phyloP scores from a whole-genome alignment of 2,329 filamentous ascomycete species.

The Kalaharituber pfeilii region DNA sequence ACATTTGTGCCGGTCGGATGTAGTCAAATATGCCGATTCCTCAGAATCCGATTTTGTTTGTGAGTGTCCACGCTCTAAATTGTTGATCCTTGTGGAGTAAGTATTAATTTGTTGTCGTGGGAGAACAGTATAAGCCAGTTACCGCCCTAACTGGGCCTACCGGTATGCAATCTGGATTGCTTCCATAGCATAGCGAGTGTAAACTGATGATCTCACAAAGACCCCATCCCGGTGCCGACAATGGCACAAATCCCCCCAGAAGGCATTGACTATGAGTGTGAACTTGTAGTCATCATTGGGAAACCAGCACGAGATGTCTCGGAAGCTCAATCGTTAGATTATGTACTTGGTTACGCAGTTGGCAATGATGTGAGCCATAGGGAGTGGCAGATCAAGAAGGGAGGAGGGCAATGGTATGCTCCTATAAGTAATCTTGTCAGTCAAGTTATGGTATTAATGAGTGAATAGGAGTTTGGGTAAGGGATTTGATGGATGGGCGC shows the following conservation, averaged over 20 bases:
- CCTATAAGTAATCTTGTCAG: background rate
- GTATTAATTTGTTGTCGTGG: background rate
- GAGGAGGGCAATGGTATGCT: conserved; percentile 47
- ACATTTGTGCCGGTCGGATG: conserved; percentile 1
- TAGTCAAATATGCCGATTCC: conserved; percentile 49
- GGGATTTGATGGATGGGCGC: conserved; percentile 59
- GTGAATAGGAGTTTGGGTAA: conserved; percentile 37
- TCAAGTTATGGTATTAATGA: background rate
- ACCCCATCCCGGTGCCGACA: conserved; percentile 47
- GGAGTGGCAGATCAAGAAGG: conserved; percentile 54
- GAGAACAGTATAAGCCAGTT: conserved; percentile 43
- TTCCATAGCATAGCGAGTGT: background rate
- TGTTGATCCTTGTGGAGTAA: background rate
- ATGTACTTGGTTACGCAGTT: conserved; percentile 57
- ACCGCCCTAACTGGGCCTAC: conserved; percentile 47
- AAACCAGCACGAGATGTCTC: conserved; percentile 47
- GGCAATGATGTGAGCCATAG: conserved; percentile 69
- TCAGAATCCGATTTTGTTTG: conserved; percentile 54
- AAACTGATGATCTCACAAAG: background rate
- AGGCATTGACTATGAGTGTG: conserved; percentile 63
- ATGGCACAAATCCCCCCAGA: conserved; percentile 45
- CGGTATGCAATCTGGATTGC: conserved; percentile 22
- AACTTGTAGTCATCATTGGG: conserved; percentile 57
- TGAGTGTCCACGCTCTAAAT: conserved; percentile 24
- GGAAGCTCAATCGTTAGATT: conserved; percentile 47